These are phyloP conservation scores for Albatrellus sp. DNA, from an alignment of 1,284 basidiomycete genomes.

Conservation along the genomic window DNA sequence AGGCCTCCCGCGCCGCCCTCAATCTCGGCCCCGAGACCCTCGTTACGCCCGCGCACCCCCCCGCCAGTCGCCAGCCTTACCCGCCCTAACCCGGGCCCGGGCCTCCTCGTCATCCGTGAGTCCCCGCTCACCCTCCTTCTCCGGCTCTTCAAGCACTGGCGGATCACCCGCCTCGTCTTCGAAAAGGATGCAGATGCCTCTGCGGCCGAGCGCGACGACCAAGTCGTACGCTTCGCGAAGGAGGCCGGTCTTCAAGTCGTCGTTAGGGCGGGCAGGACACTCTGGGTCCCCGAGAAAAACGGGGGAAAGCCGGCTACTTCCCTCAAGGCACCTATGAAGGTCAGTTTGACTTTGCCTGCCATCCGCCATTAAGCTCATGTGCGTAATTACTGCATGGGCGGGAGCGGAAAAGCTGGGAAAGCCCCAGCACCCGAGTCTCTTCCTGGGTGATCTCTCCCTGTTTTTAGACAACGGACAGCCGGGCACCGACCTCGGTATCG, in stretches of 20 bases:
- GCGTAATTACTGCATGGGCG: background rate
- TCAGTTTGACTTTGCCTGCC: background rate
- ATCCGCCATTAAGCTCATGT: background rate
- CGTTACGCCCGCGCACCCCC: no score
- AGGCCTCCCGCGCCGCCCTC: background rate
- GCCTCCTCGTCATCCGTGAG: no score
- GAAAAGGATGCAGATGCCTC: slow-evolving; percentile 1
- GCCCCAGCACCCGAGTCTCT: background rate
- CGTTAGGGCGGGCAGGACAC: background rate
- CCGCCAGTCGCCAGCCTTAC: no score
- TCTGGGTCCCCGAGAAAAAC: slow-evolving; percentile 1
- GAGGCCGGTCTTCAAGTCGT: slow-evolving; percentile 1
- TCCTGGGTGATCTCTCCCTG: background rate
- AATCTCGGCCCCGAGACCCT: slow-evolving; percentile 5
- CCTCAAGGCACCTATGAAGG: slow-evolving; percentile 1
- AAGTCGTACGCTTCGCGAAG: background rate
- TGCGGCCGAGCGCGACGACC: background rate
- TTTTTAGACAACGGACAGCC: background rate
- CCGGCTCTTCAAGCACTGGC: background rate
- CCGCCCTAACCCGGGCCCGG: no score
- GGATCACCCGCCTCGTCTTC: slow-evolving; percentile 3
- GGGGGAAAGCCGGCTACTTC: slow-evolving; percentile 2
- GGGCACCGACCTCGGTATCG: background rate
- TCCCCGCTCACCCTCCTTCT: background rate
- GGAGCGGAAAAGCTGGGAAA: background rate